Evolutionary conservation across 2,329 filamentous ascomycete genomes (phyloP).

Genomic region (Colletotrichum acutatum): DNA sequence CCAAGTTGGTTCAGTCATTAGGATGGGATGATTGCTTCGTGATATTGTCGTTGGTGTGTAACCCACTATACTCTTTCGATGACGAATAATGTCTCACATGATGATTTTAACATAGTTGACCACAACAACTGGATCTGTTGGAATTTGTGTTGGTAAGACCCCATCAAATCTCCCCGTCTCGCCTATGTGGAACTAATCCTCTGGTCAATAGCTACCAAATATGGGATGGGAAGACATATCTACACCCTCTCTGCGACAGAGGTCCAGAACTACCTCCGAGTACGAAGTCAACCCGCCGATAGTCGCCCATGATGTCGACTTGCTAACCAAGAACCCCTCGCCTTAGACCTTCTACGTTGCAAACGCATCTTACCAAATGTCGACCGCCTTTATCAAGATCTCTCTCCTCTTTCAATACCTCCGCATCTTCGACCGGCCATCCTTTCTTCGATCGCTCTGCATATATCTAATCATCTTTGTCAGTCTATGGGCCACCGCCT

Average conservation of each 20-base stretch:
- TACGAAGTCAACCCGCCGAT: slow-evolving; percentile 20
- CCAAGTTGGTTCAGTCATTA: slow-evolving; percentile 40
- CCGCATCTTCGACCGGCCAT: slow-evolving; percentile 45
- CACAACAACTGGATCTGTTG: slow-evolving; percentile 12
- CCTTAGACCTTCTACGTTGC: slow-evolving; percentile 46
- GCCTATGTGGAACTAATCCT: neutral
- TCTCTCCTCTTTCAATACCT: slow-evolving; percentile 51
- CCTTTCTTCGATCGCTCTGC: slow-evolving; percentile 40
- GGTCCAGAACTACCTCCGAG: slow-evolving; percentile 38
- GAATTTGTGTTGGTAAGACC: slow-evolving; percentile 21
- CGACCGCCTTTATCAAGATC: slow-evolving; percentile 49
- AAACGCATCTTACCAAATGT: slow-evolving; percentile 45
- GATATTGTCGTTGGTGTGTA: slow-evolving; percentile 44
- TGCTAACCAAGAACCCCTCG: neutral
- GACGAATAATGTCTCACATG: neutral
- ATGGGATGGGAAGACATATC: slow-evolving; percentile 41
- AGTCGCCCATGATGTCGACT: neutral
- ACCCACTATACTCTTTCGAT: neutral
- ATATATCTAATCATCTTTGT: slow-evolving; percentile 21
- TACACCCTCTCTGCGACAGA: slow-evolving; percentile 34
- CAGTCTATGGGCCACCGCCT: slow-evolving; percentile 40
- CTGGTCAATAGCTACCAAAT: slow-evolving; percentile 35
- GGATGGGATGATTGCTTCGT: slow-evolving; percentile 51
- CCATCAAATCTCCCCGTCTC: neutral
- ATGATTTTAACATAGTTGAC: neutral